Percentiles rank a stretch among this genome's conserved stretches.
Evolutionary conservation across 352 stramenopile species (phyloP).

Genomic region (Phytophthora cajani): DNA sequence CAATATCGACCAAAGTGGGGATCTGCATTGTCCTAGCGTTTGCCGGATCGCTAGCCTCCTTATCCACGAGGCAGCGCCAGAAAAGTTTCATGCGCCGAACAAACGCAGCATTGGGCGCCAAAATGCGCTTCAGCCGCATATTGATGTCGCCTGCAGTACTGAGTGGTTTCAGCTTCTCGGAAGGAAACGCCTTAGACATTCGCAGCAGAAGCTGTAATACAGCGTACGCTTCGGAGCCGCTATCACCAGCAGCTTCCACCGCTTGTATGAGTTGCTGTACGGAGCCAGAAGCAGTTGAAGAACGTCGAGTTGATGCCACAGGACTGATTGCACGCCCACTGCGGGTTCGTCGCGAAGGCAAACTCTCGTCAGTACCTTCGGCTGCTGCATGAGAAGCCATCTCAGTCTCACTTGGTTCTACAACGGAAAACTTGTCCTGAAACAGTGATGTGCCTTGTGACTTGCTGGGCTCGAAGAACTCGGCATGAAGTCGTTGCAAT

Average conservation of each 20-base stretch:
- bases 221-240: constrained; percentile 54
- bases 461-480: constrained; percentile 79
- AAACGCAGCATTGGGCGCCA: constrained; percentile 61
- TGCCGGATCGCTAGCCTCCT: constrained; percentile 29
- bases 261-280: constrained; percentile 44
- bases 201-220: constrained; percentile 61
- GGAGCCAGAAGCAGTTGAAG: constrained; percentile 16
- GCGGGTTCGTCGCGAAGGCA: constrained; percentile 38
- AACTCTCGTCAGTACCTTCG: constrained; percentile 10
- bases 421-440: constrained; percentile 71
- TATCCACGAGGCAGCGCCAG: constrained; percentile 67
- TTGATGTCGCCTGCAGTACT: constrained; percentile 43
- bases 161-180: constrained; percentile 70
- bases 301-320: constrained; percentile 7
- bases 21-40: constrained; percentile 38
- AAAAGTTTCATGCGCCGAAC: constrained; percentile 89
- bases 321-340: constrained; percentile 43
- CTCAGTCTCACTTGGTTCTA: constrained; percentile 23
- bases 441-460: constrained; percentile 66
- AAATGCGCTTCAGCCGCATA: constrained; percentile 52
- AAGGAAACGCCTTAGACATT: constrained; percentile 58
- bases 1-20: constrained; percentile 64
- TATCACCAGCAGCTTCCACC: constrained; percentile 36
- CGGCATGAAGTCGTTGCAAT: constrained; percentile 73
- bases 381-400: constrained; percentile 4